These are phyloP conservation scores for Rhododendron griersonianum DNA, from an alignment of 148 eudicot genomes.

Conservation along the genomic window DNA sequence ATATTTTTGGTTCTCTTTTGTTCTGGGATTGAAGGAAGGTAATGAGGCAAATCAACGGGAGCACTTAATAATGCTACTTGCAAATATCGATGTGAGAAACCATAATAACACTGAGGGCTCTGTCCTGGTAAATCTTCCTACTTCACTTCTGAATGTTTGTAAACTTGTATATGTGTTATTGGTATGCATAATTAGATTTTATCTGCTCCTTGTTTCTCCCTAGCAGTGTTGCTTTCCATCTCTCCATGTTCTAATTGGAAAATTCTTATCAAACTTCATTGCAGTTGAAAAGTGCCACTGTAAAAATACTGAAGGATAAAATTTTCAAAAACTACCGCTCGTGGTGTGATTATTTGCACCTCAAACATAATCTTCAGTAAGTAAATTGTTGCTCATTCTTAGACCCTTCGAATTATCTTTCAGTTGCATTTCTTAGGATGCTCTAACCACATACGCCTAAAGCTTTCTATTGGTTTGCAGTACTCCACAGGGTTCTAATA, in stretches of 20 bases:
- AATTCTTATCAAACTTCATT: conserved; percentile 16
- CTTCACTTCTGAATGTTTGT: neutral
- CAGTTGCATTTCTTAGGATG: neutral
- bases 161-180: neutral
- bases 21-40: conserved; percentile 69
- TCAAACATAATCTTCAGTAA: conserved; percentile 61
- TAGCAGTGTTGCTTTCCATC: conserved; percentile 8
- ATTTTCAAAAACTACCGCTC: conserved; percentile 64
- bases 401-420: neutral
- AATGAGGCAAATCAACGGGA: conserved; percentile 98
- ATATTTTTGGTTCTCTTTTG: neutral
- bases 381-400: conserved; percentile 19
- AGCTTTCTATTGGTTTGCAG: conserved; percentile 31
- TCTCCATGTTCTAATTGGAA: conserved; percentile 5
- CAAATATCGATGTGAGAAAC: conserved; percentile 77
- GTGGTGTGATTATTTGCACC: conserved; percentile 92
- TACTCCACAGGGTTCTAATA: conserved; percentile 43
- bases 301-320: conserved; percentile 59
- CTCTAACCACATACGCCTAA: neutral
- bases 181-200: neutral
- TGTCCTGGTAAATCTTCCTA: conserved; percentile 42
- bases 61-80: conserved; percentile 89
- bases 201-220: neutral
- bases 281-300: conserved; percentile 67
- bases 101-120: conserved; percentile 36